These are phyloP conservation scores for Entomortierella chlamydospora DNA, from an alignment of 192 early-diverging fungal genomes.

Conservation along the genomic window DNA sequence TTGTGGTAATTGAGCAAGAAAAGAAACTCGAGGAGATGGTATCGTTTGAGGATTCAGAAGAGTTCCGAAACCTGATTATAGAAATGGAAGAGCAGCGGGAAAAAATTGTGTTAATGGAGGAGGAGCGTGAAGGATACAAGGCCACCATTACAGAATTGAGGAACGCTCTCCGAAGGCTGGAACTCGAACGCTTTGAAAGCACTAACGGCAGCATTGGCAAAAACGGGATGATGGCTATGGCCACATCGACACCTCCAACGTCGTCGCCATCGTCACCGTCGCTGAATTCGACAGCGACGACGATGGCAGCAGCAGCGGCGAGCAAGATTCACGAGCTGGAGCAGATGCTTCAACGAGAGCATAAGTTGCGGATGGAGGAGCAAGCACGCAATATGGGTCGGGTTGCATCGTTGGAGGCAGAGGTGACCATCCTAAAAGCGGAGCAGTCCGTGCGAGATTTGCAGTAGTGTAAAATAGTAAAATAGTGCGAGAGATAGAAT, in stretches of 20 bases:
- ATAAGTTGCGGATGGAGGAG: conserved; percentile 26
- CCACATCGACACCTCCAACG: not conserved
- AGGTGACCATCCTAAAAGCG: conserved; percentile 52
- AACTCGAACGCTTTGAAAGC: not conserved
- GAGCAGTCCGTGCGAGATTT: conserved; percentile 39
- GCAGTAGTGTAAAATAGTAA: no score
- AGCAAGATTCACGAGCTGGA: conserved; percentile 31
- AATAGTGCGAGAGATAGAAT: no score
- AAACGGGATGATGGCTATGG: not conserved
- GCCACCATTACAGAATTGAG: conserved; percentile 17
- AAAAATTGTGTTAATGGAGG: conserved; percentile 41
- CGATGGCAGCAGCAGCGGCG: conserved; percentile 1
- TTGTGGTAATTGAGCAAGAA: conserved; percentile 60
- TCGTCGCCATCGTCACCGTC: conserved; percentile 7
- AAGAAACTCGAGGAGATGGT: conserved; percentile 56
- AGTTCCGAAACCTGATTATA: conserved; percentile 19
- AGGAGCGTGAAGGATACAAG: conserved; percentile 29
- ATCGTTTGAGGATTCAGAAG: conserved; percentile 41
- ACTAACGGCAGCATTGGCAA: not conserved
- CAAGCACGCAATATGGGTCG: conserved; percentile 21
- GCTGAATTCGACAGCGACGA: not conserved
- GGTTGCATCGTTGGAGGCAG: conserved; percentile 51
- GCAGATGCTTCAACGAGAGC: conserved; percentile 16
- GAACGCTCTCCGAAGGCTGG: conserved; percentile 17
- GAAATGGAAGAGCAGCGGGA: conserved; percentile 49